phyloP scores from a whole-genome alignment of 306 rosid genomes.

The Lotus japonicus region DNA sequence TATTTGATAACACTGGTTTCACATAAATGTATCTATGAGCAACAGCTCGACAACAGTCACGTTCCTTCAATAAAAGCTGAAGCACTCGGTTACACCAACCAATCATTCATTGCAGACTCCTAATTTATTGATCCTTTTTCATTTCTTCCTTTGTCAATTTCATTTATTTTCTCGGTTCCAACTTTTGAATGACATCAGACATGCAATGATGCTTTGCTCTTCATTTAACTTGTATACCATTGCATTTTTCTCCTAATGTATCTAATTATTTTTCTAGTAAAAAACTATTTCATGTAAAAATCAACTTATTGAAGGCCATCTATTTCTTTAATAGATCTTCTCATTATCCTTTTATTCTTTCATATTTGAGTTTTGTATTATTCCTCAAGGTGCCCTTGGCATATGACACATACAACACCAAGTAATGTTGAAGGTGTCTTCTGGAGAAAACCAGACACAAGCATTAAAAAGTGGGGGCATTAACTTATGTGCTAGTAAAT shows the following conservation, averaged over 20 bases:
- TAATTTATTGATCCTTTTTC: neutral
- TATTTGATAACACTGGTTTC: too few relatives aligned
- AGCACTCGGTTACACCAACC: neutral
- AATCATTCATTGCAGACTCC: neutral
- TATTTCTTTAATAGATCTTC: neutral
- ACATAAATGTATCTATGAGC: conserved; percentile 1
- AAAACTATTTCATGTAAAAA: neutral
- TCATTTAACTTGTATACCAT: neutral
- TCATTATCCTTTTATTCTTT: neutral
- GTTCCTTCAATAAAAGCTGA: neutral
- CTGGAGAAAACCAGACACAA: neutral
- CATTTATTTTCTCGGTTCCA: conserved; percentile 5
- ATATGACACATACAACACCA: neutral
- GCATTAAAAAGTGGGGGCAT: too few relatives aligned
- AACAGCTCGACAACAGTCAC: neutral
- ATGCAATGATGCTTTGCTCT: neutral
- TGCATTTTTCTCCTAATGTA: neutral
- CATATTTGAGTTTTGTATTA: neutral
- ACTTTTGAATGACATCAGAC: neutral
- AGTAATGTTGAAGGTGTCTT: too few relatives aligned
- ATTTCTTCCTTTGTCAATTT: neutral
- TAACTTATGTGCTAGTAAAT: too few relatives aligned
- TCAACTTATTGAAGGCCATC: neutral
- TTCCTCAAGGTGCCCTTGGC: neutral
- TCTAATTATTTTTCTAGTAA: neutral